Evolutionary conservation across 140 eudicot species (phyloP).

Genomic region (Erigeron philadelphicus): DNA sequence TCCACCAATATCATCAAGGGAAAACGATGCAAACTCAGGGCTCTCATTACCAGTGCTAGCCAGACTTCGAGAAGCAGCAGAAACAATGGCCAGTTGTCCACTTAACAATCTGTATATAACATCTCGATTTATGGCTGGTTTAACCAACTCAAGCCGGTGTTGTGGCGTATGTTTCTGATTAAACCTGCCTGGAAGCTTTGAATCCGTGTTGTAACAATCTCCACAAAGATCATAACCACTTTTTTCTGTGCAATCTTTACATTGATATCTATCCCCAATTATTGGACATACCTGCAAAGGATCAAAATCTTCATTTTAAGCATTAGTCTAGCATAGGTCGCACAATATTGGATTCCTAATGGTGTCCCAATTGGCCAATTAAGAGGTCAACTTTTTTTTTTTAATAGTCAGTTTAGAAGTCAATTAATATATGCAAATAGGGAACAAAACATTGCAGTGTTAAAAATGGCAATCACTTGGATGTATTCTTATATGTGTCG

Average conservation of each 20-base stretch:
- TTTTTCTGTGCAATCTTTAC: slow-evolving; percentile 62
- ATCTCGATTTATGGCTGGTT: slow-evolving; percentile 29
- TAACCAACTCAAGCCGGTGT: slow-evolving; percentile 51
- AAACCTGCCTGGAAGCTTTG: slow-evolving; percentile 69
- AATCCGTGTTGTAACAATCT: slow-evolving; percentile 50
- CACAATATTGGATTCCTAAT: background rate
- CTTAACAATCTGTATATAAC: slow-evolving; percentile 38
- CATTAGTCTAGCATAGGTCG: background rate
- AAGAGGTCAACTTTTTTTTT: background rate
- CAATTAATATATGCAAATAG: too few species aligned
- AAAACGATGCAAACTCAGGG: slow-evolving; percentile 24
- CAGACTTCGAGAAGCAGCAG: slow-evolving; percentile 30
- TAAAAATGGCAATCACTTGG: too few species aligned
- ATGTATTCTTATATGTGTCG: too few species aligned
- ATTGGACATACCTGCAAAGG: slow-evolving; percentile 63
- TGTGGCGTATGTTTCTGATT: slow-evolving; percentile 72
- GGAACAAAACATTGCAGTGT: too few species aligned
- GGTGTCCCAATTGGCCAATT: background rate
- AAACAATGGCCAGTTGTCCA: slow-evolving; percentile 31
- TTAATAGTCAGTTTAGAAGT: background rate
- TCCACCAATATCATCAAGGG: slow-evolving; percentile 3
- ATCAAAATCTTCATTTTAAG: background rate
- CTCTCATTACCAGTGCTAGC: slow-evolving; percentile 12
- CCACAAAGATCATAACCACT: slow-evolving; percentile 64
- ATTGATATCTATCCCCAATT: slow-evolving; percentile 62